Conservation (phyloP, 805 yeast species). For the Zygosaccharomyces kombuchaensis region DNA sequence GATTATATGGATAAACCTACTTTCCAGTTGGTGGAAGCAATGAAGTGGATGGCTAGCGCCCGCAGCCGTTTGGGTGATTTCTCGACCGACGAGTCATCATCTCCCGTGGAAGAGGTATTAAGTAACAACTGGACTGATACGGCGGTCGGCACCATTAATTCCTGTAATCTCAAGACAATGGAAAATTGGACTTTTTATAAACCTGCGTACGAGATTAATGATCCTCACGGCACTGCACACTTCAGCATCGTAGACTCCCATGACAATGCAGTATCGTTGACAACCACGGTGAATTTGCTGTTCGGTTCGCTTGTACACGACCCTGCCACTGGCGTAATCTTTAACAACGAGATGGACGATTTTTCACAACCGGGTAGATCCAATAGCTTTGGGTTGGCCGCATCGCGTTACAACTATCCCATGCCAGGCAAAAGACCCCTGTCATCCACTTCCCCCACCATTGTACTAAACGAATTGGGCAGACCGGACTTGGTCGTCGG, state of each 20-base stretch:
- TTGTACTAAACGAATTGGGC: slow-evolving; percentile 47
- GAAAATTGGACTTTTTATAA: slow-evolving; percentile 66
- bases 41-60: slow-evolving; percentile 92
- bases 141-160: slow-evolving; percentile 50
- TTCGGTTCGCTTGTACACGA: slow-evolving; percentile 86
- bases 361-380: slow-evolving; percentile 66
- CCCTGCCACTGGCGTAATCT: slow-evolving; percentile 70
- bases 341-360: slow-evolving; percentile 94
- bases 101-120: slow-evolving; percentile 43
- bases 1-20: slow-evolving; percentile 48
- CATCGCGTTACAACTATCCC: slow-evolving; percentile 75
- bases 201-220: slow-evolving; percentile 71
- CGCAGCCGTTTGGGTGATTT: slow-evolving; percentile 84
- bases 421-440: slow-evolving; percentile 77
- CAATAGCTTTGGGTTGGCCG: slow-evolving; percentile 76
- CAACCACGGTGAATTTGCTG: slow-evolving; percentile 79
- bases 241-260: slow-evolving; percentile 70
- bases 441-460: slow-evolving; percentile 76
- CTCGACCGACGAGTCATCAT: slow-evolving; percentile 27
- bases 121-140: slow-evolving; percentile 53
- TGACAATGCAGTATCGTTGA: slow-evolving; percentile 78
- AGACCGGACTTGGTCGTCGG: slow-evolving; percentile 69
- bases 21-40: slow-evolving; percentile 73
- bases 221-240: slow-evolving; percentile 91
- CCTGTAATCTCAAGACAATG: slow-evolving; percentile 44